A percentile compares a stretch with the other conserved stretches of the same genome.
Evolutionary conservation across 2,329 filamentous ascomycete genomes (phyloP).

Genomic region (Teratosphaeriaceae sp.): DNA sequence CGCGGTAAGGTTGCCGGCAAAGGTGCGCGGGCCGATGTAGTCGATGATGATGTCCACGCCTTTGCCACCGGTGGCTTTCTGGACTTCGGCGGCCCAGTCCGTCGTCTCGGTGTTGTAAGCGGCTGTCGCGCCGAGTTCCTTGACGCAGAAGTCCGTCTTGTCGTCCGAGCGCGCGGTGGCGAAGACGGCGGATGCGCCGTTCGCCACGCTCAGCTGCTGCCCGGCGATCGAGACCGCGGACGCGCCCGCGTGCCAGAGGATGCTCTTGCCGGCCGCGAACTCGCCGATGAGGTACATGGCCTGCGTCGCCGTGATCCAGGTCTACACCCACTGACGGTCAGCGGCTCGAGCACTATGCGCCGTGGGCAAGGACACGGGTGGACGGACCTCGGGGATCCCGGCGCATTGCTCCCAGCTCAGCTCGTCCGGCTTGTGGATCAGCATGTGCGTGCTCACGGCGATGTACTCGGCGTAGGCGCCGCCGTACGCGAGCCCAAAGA

Average conservation of each 20-base stretch:
- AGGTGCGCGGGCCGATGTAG: conserved; percentile 68
- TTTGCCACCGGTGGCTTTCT: conserved; percentile 63
- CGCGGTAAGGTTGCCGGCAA: conserved; percentile 69
- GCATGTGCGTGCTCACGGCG: conserved; percentile 67
- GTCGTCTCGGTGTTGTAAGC: conserved; percentile 75
- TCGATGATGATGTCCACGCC: conserved; percentile 86
- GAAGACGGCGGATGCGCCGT: conserved; percentile 65
- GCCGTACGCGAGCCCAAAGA: conserved; percentile 86
- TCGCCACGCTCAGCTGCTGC: conserved; percentile 66
- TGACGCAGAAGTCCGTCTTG: conserved; percentile 72
- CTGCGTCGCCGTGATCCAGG: conserved; percentile 90
- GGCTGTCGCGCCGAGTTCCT: conserved; percentile 66
- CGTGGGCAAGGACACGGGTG: too few relatives aligned
- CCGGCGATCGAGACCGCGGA: conserved; percentile 83
- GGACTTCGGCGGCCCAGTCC: conserved; percentile 68
- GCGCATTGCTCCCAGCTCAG: conserved; percentile 70
- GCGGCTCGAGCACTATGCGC: too few relatives aligned
- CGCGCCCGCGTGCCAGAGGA: conserved; percentile 87
- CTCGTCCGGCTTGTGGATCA: conserved; percentile 70
- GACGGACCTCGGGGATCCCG: conserved; percentile 65
- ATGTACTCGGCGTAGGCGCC: conserved; percentile 86
- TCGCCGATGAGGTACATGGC: conserved; percentile 76
- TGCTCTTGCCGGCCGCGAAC: conserved; percentile 57
- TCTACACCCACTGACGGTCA: too few relatives aligned
- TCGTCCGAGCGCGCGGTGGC: conserved; percentile 74